These are phyloP conservation scores for Hyaloscypha bicolor DNA, from an alignment of 495 filamentous ascomycete genomes.

Conservation along the genomic window DNA sequence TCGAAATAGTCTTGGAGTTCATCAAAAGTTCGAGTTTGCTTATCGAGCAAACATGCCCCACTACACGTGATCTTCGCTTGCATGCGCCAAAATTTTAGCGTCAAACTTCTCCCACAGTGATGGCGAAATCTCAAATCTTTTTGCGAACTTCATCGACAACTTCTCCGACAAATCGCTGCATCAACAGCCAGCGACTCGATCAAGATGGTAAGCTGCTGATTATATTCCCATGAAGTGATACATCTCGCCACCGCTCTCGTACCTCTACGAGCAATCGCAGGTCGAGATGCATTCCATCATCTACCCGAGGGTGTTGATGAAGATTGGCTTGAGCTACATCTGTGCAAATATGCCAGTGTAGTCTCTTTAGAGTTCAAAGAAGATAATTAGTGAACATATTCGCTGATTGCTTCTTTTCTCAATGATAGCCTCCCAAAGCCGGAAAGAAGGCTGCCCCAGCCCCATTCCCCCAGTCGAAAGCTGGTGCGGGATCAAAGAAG, in stretches of 20 bases:
- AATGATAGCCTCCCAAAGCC: constrained; percentile 99
- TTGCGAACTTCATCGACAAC: constrained; percentile 31
- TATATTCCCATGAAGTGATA: constrained; percentile 29
- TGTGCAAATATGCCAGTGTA: constrained; percentile 63
- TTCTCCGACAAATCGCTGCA: constrained; percentile 30
- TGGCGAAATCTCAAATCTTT: constrained; percentile 27
- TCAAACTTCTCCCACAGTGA: constrained; percentile 3
- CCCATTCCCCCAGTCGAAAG: constrained; percentile 93
- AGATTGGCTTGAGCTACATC: constrained; percentile 81
- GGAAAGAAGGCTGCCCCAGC: constrained; percentile 95
- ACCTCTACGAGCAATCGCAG: constrained; percentile 39
- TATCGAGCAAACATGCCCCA: constrained; percentile 1
- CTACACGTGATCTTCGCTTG: neutral
- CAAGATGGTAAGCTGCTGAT: constrained; percentile 36
- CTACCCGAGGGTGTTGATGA: constrained; percentile 60
- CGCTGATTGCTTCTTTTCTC: constrained; percentile 98
- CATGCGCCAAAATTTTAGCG: neutral
- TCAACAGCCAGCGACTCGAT: constrained; percentile 35
- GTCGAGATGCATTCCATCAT: constrained; percentile 53
- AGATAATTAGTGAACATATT: constrained; percentile 76
- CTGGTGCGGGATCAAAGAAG: constrained; percentile 84
- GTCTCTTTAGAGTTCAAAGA: constrained; percentile 92
- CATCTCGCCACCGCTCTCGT: constrained; percentile 34
- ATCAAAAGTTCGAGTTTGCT: constrained; percentile 10
- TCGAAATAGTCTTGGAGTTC: neutral